These are phyloP conservation scores for Candida silvatica DNA, from an alignment of 805 yeast genomes.

Conservation along the genomic window DNA sequence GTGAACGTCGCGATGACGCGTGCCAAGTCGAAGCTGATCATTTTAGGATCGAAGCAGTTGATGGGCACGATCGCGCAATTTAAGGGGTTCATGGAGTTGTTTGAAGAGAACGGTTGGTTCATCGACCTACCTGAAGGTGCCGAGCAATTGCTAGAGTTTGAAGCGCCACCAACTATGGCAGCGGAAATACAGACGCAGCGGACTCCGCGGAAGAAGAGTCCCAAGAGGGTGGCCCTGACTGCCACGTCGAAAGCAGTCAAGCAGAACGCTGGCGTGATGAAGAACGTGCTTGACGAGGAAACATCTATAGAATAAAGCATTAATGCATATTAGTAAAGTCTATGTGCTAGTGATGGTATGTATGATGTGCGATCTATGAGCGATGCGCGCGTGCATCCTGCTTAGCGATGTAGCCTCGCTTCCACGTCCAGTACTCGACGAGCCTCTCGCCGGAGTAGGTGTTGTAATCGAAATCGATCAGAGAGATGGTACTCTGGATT, in stretches of 20 bases:
- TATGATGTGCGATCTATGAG: too few relatives aligned
- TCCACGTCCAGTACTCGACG: constrained; percentile 68
- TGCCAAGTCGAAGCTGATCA: constrained; percentile 73
- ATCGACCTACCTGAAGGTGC: constrained; percentile 43
- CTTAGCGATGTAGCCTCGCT: constrained; percentile 24
- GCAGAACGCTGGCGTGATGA: constrained; percentile 10
- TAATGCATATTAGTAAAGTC: too few relatives aligned
- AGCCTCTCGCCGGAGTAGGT: constrained; percentile 51
- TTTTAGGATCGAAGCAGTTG: constrained; percentile 72
- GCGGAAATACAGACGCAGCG: constrained; percentile 3
- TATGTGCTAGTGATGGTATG: too few relatives aligned
- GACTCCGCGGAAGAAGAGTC: background rate
- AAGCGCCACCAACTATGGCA: too few relatives aligned
- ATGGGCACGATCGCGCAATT: constrained; percentile 43
- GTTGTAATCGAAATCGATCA: constrained; percentile 65
- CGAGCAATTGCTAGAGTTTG: constrained; percentile 16
- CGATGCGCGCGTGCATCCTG: too few relatives aligned
- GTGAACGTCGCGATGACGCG: constrained; percentile 93
- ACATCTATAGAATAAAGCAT: too few relatives aligned
- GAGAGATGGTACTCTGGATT: constrained; percentile 59
- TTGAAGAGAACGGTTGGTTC: constrained; percentile 56
- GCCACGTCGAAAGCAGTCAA: constrained; percentile 10
- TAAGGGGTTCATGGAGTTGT: constrained; percentile 49
- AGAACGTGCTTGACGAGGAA: constrained; percentile 13
- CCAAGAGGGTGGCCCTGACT: background rate